Conservation (phyloP, 345 rosid species). For the Eucalyptus pauciflora region DNA sequence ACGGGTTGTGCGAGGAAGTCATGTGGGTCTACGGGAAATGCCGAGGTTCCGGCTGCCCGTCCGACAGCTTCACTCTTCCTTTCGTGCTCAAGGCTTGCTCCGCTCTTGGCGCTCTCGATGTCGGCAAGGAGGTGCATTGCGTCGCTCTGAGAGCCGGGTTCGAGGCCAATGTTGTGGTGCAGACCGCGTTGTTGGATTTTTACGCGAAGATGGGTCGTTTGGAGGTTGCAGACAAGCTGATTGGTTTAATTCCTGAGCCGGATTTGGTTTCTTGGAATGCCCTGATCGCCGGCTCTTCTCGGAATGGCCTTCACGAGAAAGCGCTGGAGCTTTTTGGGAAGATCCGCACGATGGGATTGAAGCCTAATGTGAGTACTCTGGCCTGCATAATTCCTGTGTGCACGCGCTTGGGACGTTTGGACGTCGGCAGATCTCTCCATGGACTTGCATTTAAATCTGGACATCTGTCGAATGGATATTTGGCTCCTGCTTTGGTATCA, state of each 20-base stretch:
- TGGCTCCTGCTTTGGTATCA: slow-evolving; percentile 39
- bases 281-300: slow-evolving; percentile 33
- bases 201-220: slow-evolving; percentile 26
- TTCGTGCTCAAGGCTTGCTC: slow-evolving; percentile 37
- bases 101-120: slow-evolving; percentile 5
- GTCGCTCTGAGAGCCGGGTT: slow-evolving; percentile 29
- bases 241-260: slow-evolving; percentile 17
- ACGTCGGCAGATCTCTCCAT: slow-evolving; percentile 27
- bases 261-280: slow-evolving; percentile 50
- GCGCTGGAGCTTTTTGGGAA: slow-evolving; percentile 18
- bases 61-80: slow-evolving; percentile 31
- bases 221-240: slow-evolving; percentile 10
- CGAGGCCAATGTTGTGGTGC: slow-evolving; percentile 18
- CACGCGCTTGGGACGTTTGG: slow-evolving; percentile 9
- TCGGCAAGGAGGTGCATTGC: slow-evolving; percentile 25
- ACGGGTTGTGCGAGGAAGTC: slow-evolving; percentile 18
- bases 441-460: slow-evolving; percentile 23
- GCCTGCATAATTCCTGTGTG: slow-evolving; percentile 32
- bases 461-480: slow-evolving; percentile 8
- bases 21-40: slow-evolving; percentile 13
- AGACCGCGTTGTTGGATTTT: slow-evolving; percentile 35
- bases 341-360: slow-evolving; percentile 4
- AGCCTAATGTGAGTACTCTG: slow-evolving; percentile 32
- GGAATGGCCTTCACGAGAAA: slow-evolving; percentile 10
- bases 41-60: slow-evolving; percentile 11